Percentiles rank a stretch among this genome's conserved stretches.
Conservation (phyloP, 768 basidiomycete species). For the Filobasidium floriforme region DNA sequence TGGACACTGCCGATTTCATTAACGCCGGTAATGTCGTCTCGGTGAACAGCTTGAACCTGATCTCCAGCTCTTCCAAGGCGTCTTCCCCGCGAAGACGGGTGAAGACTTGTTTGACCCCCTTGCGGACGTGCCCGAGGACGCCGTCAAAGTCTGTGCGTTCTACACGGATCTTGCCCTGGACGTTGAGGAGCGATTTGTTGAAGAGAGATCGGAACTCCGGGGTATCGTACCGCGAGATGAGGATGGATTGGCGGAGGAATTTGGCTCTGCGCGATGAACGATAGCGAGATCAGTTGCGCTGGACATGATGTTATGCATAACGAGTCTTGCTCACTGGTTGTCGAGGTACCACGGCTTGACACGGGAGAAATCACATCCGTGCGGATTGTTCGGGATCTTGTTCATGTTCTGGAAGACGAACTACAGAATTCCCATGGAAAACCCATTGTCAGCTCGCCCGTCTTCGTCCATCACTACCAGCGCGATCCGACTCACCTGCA, state of each 20-base stretch:
- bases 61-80: constrained; percentile 72
- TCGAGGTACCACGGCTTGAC: constrained; percentile 98
- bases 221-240: constrained; percentile 79
- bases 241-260: constrained; percentile 80
- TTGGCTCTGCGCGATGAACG: constrained; percentile 53
- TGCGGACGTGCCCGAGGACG: constrained; percentile 59
- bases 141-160: constrained; percentile 61
- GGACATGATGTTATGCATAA: not conserved
- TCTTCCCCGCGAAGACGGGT: constrained; percentile 36
- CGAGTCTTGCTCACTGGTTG: constrained; percentile 60
- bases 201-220: constrained; percentile 78
- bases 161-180: constrained; percentile 70
- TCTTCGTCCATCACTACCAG: not conserved
- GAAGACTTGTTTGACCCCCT: constrained; percentile 71
- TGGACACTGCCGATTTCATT: constrained; percentile 87
- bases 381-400: constrained; percentile 83
- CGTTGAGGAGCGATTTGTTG: constrained; percentile 67
- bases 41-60: constrained; percentile 78
- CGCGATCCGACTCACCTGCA: constrained; percentile 69
- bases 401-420: constrained; percentile 80
- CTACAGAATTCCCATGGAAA: constrained; percentile 46
- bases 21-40: constrained; percentile 76
- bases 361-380: constrained; percentile 88
- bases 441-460: not conserved
- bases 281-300: not conserved